Conservation (phyloP, 73 alveolate genomes). For the Paramecium primaurelia region DNA sequence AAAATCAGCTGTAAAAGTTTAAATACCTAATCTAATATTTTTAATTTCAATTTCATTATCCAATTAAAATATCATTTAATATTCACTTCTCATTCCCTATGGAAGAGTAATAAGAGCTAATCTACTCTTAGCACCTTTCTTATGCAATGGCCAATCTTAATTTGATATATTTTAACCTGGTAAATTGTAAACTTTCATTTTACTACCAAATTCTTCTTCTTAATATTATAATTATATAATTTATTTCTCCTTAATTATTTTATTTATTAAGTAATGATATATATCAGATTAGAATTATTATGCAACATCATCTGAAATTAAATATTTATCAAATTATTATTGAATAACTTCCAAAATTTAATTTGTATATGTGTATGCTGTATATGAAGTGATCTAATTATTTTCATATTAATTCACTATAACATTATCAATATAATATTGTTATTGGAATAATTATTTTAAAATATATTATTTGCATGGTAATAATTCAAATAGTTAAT, state of each 20-base stretch:
- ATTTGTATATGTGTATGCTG: background rate
- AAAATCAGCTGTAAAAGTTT: background rate
- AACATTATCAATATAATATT: background rate
- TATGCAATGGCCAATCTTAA: conserved; percentile 16
- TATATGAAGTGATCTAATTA: background rate
- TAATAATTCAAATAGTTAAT: background rate
- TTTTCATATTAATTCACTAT: background rate
- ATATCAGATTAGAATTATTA: background rate
- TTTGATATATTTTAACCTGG: background rate
- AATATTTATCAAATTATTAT: background rate
- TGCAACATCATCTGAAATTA: background rate
- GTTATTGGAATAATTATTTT: background rate
- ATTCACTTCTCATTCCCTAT: background rate
- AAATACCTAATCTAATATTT: background rate
- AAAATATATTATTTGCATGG: background rate
- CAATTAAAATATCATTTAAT: background rate
- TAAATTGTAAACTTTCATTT: background rate
- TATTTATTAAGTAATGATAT: background rate
- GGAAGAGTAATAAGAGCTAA: background rate
- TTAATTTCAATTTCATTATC: background rate
- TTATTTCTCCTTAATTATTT: background rate
- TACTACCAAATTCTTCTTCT: background rate
- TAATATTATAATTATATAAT: background rate
- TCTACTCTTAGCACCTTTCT: conserved; percentile 34
- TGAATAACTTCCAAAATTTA: background rate